phyloP scores from a whole-genome alignment of 768 basidiomycete genomes.

The Boletus barrowsii region DNA sequence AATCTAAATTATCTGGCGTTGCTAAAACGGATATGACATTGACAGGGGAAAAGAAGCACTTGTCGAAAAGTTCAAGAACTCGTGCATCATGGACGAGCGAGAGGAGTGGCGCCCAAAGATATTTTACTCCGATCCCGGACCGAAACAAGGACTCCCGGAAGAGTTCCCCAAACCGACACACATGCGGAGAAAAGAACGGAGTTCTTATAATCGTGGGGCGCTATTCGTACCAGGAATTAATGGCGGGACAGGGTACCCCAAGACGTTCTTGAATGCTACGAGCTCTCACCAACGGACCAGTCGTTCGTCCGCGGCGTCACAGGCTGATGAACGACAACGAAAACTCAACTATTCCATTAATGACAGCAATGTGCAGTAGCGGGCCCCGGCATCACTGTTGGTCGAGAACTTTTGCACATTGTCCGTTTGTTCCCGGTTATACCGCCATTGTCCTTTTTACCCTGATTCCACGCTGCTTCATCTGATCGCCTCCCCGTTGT shows the following conservation, averaged over 20 bases:
- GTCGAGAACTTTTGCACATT: neutral
- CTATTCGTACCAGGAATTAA: constrained; percentile 54
- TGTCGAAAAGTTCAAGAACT: constrained; percentile 91
- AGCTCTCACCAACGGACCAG: constrained; percentile 15
- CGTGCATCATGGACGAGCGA: constrained; percentile 84
- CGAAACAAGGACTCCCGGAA: constrained; percentile 69
- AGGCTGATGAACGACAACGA: constrained; percentile 26
- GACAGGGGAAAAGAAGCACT: constrained; percentile 83
- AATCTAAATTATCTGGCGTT: constrained; percentile 1
- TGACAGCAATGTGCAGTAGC: constrained; percentile 9
- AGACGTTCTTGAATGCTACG: constrained; percentile 26
- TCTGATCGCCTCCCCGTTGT: constrained; percentile 17
- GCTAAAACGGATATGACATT: constrained; percentile 1
- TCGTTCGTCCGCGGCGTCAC: constrained; percentile 13
- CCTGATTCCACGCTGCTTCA: constrained; percentile 14
- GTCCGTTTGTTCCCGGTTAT: constrained; percentile 6
- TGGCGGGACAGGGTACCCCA: constrained; percentile 24
- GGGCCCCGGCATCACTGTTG: neutral
- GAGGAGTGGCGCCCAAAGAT: constrained; percentile 84
- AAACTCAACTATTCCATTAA: constrained; percentile 13
- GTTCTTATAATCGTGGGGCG: constrained; percentile 71
- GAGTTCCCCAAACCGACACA: constrained; percentile 84
- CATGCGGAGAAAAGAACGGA: constrained; percentile 77
- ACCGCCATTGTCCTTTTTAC: constrained; percentile 7
- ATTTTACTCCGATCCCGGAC: constrained; percentile 70